phyloP scores from a whole-genome alignment of 2,329 filamentous ascomycete genomes.

The Didymella pomorum region DNA sequence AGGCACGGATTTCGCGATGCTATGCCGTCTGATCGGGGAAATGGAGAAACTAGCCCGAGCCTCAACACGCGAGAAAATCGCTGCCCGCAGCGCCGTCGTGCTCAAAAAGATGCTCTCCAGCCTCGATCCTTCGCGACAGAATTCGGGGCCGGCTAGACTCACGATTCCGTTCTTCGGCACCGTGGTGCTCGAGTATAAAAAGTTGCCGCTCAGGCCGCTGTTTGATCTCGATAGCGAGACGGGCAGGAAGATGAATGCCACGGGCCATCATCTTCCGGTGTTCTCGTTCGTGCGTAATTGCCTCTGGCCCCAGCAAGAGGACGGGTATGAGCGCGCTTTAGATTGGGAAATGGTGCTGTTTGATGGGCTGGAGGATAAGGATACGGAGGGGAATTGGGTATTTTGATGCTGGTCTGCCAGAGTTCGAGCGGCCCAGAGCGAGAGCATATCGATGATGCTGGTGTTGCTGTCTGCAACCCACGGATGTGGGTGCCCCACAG shows the following conservation, averaged over 20 bases:
- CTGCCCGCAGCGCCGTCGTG: conserved; percentile 41
- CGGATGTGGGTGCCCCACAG: neutral
- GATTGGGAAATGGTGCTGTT: conserved; percentile 49
- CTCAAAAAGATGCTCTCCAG: conserved; percentile 47
- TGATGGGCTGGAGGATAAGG: conserved; percentile 46
- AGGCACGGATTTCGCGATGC: conserved; percentile 48
- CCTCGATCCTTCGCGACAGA: conserved; percentile 40
- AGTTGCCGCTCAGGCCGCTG: conserved; percentile 37
- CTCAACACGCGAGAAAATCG: conserved; percentile 46
- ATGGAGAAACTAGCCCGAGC: conserved; percentile 47
- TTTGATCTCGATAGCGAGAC: conserved; percentile 45
- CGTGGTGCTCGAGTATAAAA: conserved; percentile 41
- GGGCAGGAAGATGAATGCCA: conserved; percentile 37
- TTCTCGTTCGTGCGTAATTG: conserved; percentile 48
- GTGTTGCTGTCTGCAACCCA: neutral
- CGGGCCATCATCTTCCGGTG: conserved; percentile 38
- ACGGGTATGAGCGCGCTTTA: conserved; percentile 23
- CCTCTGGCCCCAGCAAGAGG: conserved; percentile 40
- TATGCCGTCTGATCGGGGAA: conserved; percentile 46
- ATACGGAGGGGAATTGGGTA: conserved; percentile 48
- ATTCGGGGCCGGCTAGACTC: conserved; percentile 31
- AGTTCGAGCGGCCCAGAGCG: too few species aligned
- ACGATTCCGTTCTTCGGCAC: conserved; percentile 48
- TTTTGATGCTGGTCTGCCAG: too few species aligned
- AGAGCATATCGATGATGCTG: too few species aligned